Base-by-base conservation (phyloP, 345 rosid species). In the Raphanus sativus region DNA sequence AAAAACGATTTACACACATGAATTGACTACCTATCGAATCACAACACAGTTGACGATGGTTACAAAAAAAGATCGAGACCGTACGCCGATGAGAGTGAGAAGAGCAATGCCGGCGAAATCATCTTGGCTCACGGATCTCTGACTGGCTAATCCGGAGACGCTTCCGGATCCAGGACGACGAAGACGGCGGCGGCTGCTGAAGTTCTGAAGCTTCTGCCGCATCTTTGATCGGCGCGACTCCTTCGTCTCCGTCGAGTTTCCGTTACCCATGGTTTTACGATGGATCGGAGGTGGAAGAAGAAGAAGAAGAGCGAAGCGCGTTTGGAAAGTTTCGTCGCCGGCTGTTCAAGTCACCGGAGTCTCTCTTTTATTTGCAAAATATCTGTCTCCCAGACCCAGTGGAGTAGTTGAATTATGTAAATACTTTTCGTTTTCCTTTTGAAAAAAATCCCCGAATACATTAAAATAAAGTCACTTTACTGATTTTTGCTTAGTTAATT, bases 41-140 rank as follows among this genome's bases (percentile, higher is more conserved):
- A 26, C 26, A 28, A 26, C 26, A 28, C 29, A 67, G 58, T 12
- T 33, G 42, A 66, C 17, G 5, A 67, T 15, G 12, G 67, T 17
- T 6, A 8, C 0, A 0, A 34, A 5, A 34, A 16, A 67, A 32
- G 2, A 2, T 8, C 0, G 61, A 45, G 28, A n/a, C 11, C 73
- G 28, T 84, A 91, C 98, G 32, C 86, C 69, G 36, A 87, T 75
- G 8, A 94, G 77, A 71, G 92, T 86, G 70, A 94, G 90, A 77
- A 87, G 92, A 75, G 98, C 97, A 56, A 94, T 89, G 80, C 98
- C 98, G 52, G 91, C 86, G 77, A 94, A 89, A 83, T 89, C 92
- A 1, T 92, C 97, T 8, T 85, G 87, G 15, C 81, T 74, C 29
- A 78, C 65, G 21, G 82, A 81, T 67, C 83, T 91, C 66, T 58